Conservation (phyloP, 768 basidiomycete genomes). For the Lanmaoa pseudosensibilis region DNA sequence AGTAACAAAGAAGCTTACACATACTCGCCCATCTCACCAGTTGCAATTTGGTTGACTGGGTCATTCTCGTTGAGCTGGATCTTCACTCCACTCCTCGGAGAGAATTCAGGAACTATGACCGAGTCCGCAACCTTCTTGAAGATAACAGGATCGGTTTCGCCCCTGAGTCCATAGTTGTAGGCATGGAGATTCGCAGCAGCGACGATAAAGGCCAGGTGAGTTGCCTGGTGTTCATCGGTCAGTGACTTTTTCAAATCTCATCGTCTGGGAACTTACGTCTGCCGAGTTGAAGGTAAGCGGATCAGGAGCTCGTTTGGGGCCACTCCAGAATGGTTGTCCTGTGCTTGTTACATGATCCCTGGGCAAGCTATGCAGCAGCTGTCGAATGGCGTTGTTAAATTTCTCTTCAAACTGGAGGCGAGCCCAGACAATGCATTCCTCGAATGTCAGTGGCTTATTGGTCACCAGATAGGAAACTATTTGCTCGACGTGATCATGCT, state of each 20-base stretch:
- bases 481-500: constrained; percentile 85
- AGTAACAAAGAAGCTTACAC: constrained; percentile 1
- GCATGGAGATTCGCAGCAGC: constrained; percentile 96
- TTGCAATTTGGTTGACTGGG: constrained; percentile 62
- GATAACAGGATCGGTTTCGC: constrained; percentile 72
- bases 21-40: constrained; percentile 21
- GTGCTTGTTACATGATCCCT: constrained; percentile 90
- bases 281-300: constrained; percentile 81
- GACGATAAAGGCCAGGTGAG: constrained; percentile 86
- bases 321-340: constrained; percentile 98
- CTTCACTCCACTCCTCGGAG: constrained; percentile 89
- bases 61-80: constrained; percentile 94
- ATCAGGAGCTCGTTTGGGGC: constrained; percentile 96
- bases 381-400: constrained; percentile 90
- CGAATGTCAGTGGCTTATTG: constrained; percentile 91
- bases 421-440: constrained; percentile 98
- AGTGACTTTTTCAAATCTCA: constrained; percentile 5
- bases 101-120: constrained; percentile 87
- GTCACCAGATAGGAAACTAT: constrained; percentile 88
- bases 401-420: constrained; percentile 92
- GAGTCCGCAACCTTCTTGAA: constrained; percentile 85
- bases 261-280: constrained; percentile 58
- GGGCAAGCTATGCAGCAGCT: constrained; percentile 90
- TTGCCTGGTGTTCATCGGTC: constrained; percentile 49
- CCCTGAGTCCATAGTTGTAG: constrained; percentile 95